Percentiles rank a stretch among this genome's conserved stretches.
Conservation (phyloP, 306 rosid genomes). For the Herpetospermum pedunculosum region DNA sequence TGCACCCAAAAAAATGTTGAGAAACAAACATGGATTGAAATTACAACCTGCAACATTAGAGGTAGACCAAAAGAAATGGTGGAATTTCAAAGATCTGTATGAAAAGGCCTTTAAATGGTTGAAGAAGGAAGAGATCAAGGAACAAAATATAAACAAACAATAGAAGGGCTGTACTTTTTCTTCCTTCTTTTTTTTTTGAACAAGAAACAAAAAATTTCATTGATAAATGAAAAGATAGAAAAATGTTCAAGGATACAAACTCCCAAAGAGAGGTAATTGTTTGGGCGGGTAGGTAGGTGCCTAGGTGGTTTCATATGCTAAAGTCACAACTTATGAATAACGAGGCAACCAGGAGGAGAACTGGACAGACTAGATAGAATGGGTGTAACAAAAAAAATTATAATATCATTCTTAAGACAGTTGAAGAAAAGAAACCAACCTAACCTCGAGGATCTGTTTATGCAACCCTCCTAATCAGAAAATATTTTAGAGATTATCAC, state of each 20-base stretch:
- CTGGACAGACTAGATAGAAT: too few species aligned
- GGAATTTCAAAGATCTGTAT: not conserved
- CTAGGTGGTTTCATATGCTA: not conserved
- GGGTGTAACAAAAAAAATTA: not conserved
- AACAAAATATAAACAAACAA: not conserved
- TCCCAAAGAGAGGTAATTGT: not conserved
- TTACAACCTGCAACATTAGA: not conserved
- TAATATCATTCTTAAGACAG: not conserved
- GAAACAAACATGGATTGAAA: not conserved
- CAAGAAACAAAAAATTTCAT: too few species aligned
- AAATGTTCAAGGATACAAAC: too few species aligned
- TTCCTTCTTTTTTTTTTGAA: too few species aligned
- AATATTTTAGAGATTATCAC: not conserved
- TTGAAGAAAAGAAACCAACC: not conserved
- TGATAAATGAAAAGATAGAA: too few species aligned
- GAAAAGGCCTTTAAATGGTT: not conserved
- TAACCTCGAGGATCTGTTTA: not conserved
- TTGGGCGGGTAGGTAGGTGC: not conserved
- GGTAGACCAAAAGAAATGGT: not conserved
- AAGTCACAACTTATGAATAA: not conserved
- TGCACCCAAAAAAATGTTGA: conserved; percentile 8
- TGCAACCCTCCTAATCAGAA: not conserved
- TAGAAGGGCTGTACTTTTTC: not conserved
- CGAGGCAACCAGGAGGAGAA: not conserved
- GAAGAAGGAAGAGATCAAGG: not conserved